phyloP scores from a whole-genome alignment of 352 stramenopile genomes.

The Paralagenidium karlingii region DNA sequence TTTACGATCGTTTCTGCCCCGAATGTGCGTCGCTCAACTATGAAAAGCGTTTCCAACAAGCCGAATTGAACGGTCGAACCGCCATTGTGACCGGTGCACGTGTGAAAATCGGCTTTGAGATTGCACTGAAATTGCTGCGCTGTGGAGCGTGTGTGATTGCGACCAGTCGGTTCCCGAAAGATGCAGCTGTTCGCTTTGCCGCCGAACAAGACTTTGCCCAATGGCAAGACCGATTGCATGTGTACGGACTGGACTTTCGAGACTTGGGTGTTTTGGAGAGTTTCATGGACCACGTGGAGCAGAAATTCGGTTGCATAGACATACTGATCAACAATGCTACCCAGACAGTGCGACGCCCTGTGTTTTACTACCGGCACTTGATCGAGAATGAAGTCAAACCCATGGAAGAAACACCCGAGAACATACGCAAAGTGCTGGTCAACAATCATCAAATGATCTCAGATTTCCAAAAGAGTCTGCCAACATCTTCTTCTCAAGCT shows the following conservation, averaged over 20 bases:
- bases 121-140: slow-evolving; percentile 87
- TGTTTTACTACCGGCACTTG: slow-evolving; percentile 86
- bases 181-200: slow-evolving; percentile 78
- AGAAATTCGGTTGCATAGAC: slow-evolving; percentile 67
- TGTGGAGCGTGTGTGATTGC: slow-evolving; percentile 79
- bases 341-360: slow-evolving; percentile 90
- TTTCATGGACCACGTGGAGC: slow-evolving; percentile 84
- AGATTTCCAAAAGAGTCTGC: too few relatives aligned
- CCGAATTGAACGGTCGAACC: slow-evolving; percentile 61
- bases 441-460: too few relatives aligned
- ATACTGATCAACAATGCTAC: slow-evolving; percentile 95
- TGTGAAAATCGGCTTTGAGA: slow-evolving; percentile 95
- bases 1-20: slow-evolving; percentile 92
- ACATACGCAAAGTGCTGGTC: slow-evolving; percentile 28
- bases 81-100: slow-evolving; percentile 87
- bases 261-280: slow-evolving; percentile 88
- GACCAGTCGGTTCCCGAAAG: slow-evolving; percentile 90
- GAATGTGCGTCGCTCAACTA: slow-evolving; percentile 89
- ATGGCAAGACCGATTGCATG: slow-evolving; percentile 71
- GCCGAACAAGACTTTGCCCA: slow-evolving; percentile 74
- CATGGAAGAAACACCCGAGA: slow-evolving; percentile 26
- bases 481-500: too few relatives aligned
- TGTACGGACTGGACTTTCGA: slow-evolving; percentile 92
- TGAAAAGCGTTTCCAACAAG: slow-evolving; percentile 84
- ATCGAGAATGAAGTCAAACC: slow-evolving; percentile 63